phyloP scores from a whole-genome alignment of 2,329 filamentous ascomycete species.

The Neofusicoccum kwambonambiense region DNA sequence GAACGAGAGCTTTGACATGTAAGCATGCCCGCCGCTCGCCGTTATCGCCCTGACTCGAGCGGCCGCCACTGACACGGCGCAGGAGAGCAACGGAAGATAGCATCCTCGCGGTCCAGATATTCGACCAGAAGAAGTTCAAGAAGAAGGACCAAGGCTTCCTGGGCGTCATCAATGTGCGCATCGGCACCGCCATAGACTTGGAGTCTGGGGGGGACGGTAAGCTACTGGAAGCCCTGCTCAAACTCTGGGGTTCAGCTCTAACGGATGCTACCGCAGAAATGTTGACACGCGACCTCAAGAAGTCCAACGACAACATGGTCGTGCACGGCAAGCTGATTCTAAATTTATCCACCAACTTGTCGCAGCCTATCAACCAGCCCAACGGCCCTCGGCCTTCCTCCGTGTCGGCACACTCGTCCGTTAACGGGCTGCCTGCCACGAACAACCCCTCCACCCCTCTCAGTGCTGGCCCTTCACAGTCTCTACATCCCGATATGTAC shows the following conservation, averaged over 20 bases:
- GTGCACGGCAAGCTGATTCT: conserved; percentile 98
- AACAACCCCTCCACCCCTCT: conserved; percentile 14
- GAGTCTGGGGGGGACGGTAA: conserved; percentile 87
- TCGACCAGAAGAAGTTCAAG: conserved; percentile 99
- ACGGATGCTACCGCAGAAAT: conserved; percentile 63
- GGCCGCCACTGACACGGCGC: conserved; percentile 27
- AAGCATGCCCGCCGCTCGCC: conserved; percentile 40
- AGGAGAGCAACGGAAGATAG: conserved; percentile 92
- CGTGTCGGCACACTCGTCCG: conserved; percentile 35
- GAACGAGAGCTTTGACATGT: conserved; percentile 99
- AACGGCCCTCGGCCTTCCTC: conserved; percentile 17
- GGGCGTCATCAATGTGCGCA: conserved; percentile 93
- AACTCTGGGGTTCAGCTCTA: conserved; percentile 1
- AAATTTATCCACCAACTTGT: conserved; percentile 89
- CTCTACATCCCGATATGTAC: conserved; percentile 38
- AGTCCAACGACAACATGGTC: conserved; percentile 95
- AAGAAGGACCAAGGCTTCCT: conserved; percentile 99
- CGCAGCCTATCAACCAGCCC: conserved; percentile 56
- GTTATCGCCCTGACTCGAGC: conserved; percentile 18
- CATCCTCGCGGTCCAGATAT: conserved; percentile 96
- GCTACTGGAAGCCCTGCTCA: conserved; percentile 29
- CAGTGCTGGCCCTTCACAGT: conserved; percentile 26
- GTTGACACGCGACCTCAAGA: conserved; percentile 95
- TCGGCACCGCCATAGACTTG: conserved; percentile 91
- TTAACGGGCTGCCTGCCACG: conserved; percentile 37